Evolutionary conservation across 495 filamentous ascomycete genomes (phyloP), one percentile per base, ranked within the genome.

Genomic region (Baudoinia panamericana): DNA sequence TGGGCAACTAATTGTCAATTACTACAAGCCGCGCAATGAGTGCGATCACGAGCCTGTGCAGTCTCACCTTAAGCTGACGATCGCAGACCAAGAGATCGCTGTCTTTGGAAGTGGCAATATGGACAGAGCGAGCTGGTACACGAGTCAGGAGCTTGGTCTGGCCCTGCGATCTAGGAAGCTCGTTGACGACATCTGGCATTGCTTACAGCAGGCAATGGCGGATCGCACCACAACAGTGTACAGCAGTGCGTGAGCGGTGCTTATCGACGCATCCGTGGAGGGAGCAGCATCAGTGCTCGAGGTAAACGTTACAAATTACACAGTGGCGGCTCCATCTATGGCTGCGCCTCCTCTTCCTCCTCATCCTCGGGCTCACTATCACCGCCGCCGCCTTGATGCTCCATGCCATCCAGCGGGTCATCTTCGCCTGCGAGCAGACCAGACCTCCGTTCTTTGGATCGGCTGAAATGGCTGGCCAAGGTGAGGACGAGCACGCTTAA

Each of bases 51-150:
- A 76, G 43, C 78, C 76, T 4, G 67, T 71, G 26, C 74, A 82
- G 43, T 72, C 68, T n/a, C 81, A 86, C 57, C 57, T 84, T 20
- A 86, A 85, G 51, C 58, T 80, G 26, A 70, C 66, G 11, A 59
- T 81, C 19, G 63, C 83, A 4, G 81, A 86, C 56, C 59, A 55
- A 5, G 57, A 69, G 39, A 65, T 71, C 20, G 61, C 68, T 11
- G 63, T 86, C 5, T 61, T 84, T 9, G 81, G 81, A 1, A 82
- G 77, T 43, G 80, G 76, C 21, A 86, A 86, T 51, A 69, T 78
- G 65, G 81, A 86, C 58, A 65, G 80, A 0, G 78, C 81, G 13
- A 81, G 76, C 52, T 84, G 76, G 76, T 82, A 65, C 49, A 83
- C 80, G 9, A 79, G 74, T 48, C 80, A 84, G 58, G 81, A 86